Conservation (phyloP, 1,284 basidiomycete genomes). For the Hymenochaete sp. region DNA sequence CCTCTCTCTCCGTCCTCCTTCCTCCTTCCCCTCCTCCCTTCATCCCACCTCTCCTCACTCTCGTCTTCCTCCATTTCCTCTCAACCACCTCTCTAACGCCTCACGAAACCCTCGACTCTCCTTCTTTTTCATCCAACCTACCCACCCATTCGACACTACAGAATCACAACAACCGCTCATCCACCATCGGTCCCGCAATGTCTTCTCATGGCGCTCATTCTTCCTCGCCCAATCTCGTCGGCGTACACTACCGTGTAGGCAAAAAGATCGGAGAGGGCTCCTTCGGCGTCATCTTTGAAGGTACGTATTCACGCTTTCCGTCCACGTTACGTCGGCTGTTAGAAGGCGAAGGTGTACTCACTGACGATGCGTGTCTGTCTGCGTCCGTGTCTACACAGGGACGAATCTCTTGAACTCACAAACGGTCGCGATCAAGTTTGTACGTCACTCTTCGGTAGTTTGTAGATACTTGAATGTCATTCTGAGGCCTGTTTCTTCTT, state of each 20-base stretch:
- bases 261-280: constrained; percentile 82
- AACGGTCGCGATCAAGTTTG: constrained; percentile 97
- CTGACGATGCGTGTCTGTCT: no score
- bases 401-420: constrained; percentile 93
- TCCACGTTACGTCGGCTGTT: neutral
- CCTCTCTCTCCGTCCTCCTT: no score
- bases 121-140: neutral
- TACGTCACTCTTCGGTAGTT: constrained; percentile 35
- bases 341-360: constrained; percentile 1
- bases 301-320: constrained; percentile 32
- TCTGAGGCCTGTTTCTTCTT: constrained; percentile 1
- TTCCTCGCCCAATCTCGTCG: constrained; percentile 55
- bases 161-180: neutral
- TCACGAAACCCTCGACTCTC: neutral
- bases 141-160: neutral
- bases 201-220: constrained; percentile 31
- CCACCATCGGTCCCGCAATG: constrained; percentile 18
- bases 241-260: constrained; percentile 79
- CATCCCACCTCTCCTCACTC: neutral
- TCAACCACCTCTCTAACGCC: neutral
- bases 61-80: neutral
- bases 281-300: constrained; percentile 97
- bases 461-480: constrained; percentile 6
- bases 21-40: neutral
- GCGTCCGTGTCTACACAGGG: constrained; percentile 50